These are phyloP conservation scores for Barnettozyma sucrosica DNA, from an alignment of 805 yeast species.

Conservation along the genomic window DNA sequence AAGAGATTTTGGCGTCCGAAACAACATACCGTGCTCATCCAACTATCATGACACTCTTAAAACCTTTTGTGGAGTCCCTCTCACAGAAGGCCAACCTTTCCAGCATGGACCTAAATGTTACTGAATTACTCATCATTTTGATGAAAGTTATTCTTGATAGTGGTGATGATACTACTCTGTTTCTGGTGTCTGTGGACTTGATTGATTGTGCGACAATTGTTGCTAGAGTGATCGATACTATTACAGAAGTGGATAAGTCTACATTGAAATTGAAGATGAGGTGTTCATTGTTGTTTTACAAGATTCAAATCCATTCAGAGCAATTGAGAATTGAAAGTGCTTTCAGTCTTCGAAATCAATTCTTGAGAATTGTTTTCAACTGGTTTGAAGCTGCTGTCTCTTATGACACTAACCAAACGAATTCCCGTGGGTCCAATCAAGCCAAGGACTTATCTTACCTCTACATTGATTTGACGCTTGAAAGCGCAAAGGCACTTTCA, in stretches of 20 bases:
- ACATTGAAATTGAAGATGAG: constrained; percentile 36
- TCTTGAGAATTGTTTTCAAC: constrained; percentile 40
- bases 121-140: constrained; percentile 46
- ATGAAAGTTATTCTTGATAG: constrained; percentile 36
- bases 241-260: constrained; percentile 5
- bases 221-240: constrained; percentile 17
- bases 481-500: constrained; percentile 54
- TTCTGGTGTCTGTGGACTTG: constrained; percentile 30
- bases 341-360: constrained; percentile 39
- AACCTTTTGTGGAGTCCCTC: constrained; percentile 31
- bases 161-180: constrained; percentile 27
- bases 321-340: constrained; percentile 39
- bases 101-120: constrained; percentile 29
- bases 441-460: constrained; percentile 40
- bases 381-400: constrained; percentile 53
- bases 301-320: constrained; percentile 31
- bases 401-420: constrained; percentile 33
- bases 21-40: constrained; percentile 53
- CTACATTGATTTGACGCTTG: constrained; percentile 56
- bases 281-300: constrained; percentile 34
- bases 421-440: constrained; percentile 11
- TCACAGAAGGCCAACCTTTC: constrained; percentile 20
- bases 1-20: constrained; percentile 65
- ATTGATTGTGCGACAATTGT: constrained; percentile 21
- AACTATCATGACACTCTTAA: constrained; percentile 41